Base-by-base conservation (phyloP, 257 asterid species). In the Solanum medicagineum region DNA sequence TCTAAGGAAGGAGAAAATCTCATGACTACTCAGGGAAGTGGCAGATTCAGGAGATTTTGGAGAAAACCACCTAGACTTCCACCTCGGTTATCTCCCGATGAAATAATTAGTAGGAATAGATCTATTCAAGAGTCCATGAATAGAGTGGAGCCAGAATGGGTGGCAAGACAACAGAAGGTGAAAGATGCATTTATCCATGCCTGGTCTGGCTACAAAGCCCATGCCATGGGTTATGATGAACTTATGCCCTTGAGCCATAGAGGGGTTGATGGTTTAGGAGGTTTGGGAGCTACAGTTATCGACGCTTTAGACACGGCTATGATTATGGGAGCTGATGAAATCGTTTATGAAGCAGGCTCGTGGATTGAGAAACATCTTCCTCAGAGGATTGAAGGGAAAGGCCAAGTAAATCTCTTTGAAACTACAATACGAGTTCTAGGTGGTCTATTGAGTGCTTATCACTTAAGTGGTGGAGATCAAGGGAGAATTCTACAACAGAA, bases 271-370 rank as follows among this genome's bases (percentile, higher is more conserved):
- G 96, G 97, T 62, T 89, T 97, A 87, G 98, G 99, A 86, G 98
- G 99, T 86, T 88, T 97, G 85, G 98, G 99, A 86, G 99, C 98
- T 85, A 95, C 99, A 10, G 20, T 95, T 71, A 94, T 95, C 79
- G 99, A 97, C 89, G 96, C 99, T 85, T 93, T 95, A 75, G 99
- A 95, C 92, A 94, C 99, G 6, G 98, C 98, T 85, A 90, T 95
- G 94, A 97, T 94, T 88, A 95, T 97, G 98, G 97, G 97, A 87
- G 87, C 89, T 66, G 95, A 94, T 84, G 97, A 94, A 65, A 90
- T 93, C 80, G 94, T 92, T 70, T 57, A 80, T 32, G 99, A 95
- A 89, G 98, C 98, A 26, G 99, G 99, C 84, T 87, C 94, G 49
- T 97, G 99, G 99, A 90, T 95, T 57, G 98, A 92, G 87, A 91